Conservation (phyloP, 2,329 filamentous ascomycete genomes). For the Aspergillus costaricaensis region DNA sequence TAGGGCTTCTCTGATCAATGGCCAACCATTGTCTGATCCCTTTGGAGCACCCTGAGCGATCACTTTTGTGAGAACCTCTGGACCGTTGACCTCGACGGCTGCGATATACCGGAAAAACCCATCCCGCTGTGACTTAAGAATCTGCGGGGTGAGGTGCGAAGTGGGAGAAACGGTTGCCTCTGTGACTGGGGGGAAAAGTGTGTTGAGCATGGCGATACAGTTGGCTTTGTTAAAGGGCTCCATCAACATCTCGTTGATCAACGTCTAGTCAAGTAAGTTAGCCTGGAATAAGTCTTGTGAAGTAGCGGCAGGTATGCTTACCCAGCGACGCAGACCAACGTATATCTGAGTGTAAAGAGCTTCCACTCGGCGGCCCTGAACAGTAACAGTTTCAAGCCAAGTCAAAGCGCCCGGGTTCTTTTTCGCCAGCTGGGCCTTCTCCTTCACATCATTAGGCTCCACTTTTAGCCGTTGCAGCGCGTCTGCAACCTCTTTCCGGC, state of each 20-base stretch:
- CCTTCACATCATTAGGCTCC: conserved; percentile 49
- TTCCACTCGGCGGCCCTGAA: conserved; percentile 55
- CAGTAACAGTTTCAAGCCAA: conserved; percentile 57
- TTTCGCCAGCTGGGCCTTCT: conserved; percentile 51
- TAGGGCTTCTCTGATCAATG: conserved; percentile 49
- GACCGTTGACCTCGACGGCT: conserved; percentile 58
- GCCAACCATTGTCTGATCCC: conserved; percentile 60
- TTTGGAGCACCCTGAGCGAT: conserved; percentile 55
- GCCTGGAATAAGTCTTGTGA: conserved; percentile 1
- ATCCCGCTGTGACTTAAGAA: conserved; percentile 60
- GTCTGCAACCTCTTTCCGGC: conserved; percentile 59
- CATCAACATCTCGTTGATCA: conserved; percentile 66
- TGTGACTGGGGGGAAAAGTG: conserved; percentile 62
- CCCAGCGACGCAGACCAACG: conserved; percentile 64
- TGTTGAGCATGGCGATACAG: conserved; percentile 69
- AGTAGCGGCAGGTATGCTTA: conserved; percentile 38
- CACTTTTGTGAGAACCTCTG: conserved; percentile 54
- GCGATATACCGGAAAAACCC: conserved; percentile 65
- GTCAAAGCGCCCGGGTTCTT: conserved; percentile 57
- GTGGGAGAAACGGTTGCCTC: conserved; percentile 50
- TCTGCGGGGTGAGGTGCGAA: conserved; percentile 52
- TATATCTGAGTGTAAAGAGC: conserved; percentile 63
- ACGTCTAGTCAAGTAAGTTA: conserved; percentile 47
- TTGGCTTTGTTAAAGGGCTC: conserved; percentile 66
- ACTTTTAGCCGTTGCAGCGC: conserved; percentile 58